phyloP scores from a whole-genome alignment of 2,329 filamentous ascomycete genomes.

The Pseudonectria foliicola region DNA sequence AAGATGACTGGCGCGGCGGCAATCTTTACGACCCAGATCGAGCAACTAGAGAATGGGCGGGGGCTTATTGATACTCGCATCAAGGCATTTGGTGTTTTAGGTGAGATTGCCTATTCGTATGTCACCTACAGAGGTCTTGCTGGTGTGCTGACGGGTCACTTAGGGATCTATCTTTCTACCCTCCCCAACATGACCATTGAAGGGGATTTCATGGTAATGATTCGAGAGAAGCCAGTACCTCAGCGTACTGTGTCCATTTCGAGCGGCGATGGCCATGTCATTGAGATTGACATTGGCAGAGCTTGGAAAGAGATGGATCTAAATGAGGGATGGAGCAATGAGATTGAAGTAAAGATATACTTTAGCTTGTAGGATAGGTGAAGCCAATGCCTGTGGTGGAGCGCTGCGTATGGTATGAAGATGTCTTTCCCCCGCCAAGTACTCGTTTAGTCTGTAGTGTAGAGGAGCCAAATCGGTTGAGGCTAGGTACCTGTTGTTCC shows the following conservation, averaged over 20 bases:
- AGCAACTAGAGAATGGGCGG: slow-evolving; percentile 46
- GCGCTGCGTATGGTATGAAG: too few relatives aligned
- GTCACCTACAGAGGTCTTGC: background rate
- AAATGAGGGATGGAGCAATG: slow-evolving; percentile 70
- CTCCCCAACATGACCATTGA: slow-evolving; percentile 54
- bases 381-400: too few relatives aligned
- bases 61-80: slow-evolving; percentile 61
- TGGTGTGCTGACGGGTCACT: background rate
- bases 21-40: slow-evolving; percentile 55
- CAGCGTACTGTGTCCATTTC: slow-evolving; percentile 55
- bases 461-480: too few relatives aligned
- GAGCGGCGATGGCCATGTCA: slow-evolving; percentile 45
- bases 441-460: too few relatives aligned
- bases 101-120: slow-evolving; percentile 33
- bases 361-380: slow-evolving; percentile 34
- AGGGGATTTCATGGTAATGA: slow-evolving; percentile 64
- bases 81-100: slow-evolving; percentile 72
- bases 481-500: too few relatives aligned
- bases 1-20: slow-evolving; percentile 90
- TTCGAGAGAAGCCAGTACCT: slow-evolving; percentile 66
- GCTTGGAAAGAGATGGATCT: slow-evolving; percentile 74
- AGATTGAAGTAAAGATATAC: slow-evolving; percentile 62
- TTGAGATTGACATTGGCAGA: slow-evolving; percentile 68
- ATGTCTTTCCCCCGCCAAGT: too few relatives aligned
- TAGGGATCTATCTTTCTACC: slow-evolving; percentile 68